Base-by-base conservation (phyloP, 805 yeast species). In the Yueomyces sp. region DNA sequence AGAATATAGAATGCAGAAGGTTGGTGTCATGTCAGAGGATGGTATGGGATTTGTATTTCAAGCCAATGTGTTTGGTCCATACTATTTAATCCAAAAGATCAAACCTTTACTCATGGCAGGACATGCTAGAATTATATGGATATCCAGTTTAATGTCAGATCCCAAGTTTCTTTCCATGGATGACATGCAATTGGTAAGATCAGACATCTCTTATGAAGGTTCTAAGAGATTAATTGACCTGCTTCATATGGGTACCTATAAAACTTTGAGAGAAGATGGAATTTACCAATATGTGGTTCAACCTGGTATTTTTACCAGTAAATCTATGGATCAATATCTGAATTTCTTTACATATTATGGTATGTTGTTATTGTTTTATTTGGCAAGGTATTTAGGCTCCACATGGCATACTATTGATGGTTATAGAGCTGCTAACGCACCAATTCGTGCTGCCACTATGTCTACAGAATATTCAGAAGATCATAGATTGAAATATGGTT, bases 51-150 rank as follows among this genome's bases (percentile, higher is more conserved):
- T 83, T 31, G 86, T 87, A 3, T 92, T 90, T 66, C 95, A 92
- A 63, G 94, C 92, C 4, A 92, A 92, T 57, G 95, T 90, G n/a
- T 85, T 92, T 64, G 95, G 95, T 0, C 97, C 97, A 2, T 88
- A 84, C 65, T 92, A 79, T 60, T 65, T 92, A 43, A 70, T 88
- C 43, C 84, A 82, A 51, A 78, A 74, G 49, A 63, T 90, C 26
- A 60, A 69, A 37, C 76, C 76, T 2, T 62, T 76, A 36, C 63
- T 88, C n/a, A 50, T 62, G 7, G 58, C 63, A 3, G 65, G 68
- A 2, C 79, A 81, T 3, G 87, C 92, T 0, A 72, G 73, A 44
- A 67, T 87, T 36, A 67, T 87, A 29, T 88, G 96, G 96, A 77
- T 92, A 36, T 80, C 94, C 2, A 81, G 94, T 39, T 65, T 85